Percentiles rank a stretch among this genome's conserved stretches.
These are phyloP conservation scores for Apiospora arundinis DNA, from an alignment of 2,329 filamentous ascomycete genomes.

Conservation along the genomic window DNA sequence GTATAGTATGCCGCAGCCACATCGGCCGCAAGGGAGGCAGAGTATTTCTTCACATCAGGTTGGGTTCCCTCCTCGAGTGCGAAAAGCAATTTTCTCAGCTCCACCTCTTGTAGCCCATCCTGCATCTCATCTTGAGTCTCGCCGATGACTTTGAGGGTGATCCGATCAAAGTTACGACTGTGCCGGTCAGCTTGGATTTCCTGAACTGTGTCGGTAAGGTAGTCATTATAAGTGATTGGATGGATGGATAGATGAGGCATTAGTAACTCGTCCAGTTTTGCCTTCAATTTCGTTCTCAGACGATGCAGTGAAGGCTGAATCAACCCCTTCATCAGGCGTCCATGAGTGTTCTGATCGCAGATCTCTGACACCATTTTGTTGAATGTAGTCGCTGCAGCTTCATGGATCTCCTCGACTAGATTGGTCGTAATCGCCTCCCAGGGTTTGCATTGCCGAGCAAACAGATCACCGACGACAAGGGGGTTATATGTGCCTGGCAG, in stretches of 20 bases:
- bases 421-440: slow-evolving; percentile 36
- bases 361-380: slow-evolving; percentile 31
- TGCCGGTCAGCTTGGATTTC: slow-evolving; percentile 32
- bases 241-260: slow-evolving; percentile 35
- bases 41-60: neutral
- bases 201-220: slow-evolving; percentile 32
- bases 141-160: slow-evolving; percentile 1
- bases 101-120: neutral
- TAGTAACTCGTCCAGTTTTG: slow-evolving; percentile 34
- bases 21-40: slow-evolving; percentile 33
- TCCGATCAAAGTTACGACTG: slow-evolving; percentile 29
- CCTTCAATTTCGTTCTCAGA: slow-evolving; percentile 31
- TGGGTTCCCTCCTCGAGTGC: neutral
- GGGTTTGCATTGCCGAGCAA: slow-evolving; percentile 36
- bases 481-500: slow-evolving; percentile 38
- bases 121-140: neutral
- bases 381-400: slow-evolving; percentile 32
- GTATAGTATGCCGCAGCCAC: slow-evolving; percentile 35
- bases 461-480: slow-evolving; percentile 35
- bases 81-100: neutral
- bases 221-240: slow-evolving; percentile 38
- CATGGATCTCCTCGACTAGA: slow-evolving; percentile 34
- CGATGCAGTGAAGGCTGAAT: slow-evolving; percentile 33
- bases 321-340: slow-evolving; percentile 32
- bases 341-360: slow-evolving; percentile 31